Percentiles rank a stretch among this genome's conserved stretches.
These are phyloP conservation scores for Russula olivacea DNA, from an alignment of 768 basidiomycete species.

Conservation along the genomic window DNA sequence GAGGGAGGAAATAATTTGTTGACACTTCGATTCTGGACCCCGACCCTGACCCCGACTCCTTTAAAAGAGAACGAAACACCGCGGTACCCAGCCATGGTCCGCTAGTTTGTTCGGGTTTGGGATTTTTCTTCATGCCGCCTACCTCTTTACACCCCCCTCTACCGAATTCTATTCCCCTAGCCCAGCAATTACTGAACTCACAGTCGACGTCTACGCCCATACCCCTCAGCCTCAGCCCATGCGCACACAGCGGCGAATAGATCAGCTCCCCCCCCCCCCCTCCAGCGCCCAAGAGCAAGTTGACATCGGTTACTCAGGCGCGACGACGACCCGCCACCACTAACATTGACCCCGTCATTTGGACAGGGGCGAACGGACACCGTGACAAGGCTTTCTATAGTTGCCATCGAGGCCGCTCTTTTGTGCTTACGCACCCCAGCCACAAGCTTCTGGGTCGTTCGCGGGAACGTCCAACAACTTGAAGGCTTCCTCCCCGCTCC, in stretches of 20 bases:
- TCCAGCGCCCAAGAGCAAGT: not conserved
- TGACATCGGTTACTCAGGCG: not conserved
- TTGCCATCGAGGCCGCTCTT: not conserved
- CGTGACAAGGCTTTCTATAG: not conserved
- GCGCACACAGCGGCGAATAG: not conserved
- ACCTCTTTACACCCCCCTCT: not conserved
- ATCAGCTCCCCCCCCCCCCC: not conserved
- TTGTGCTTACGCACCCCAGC: not conserved
- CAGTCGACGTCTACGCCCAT: not conserved
- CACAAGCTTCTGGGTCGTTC: not conserved
- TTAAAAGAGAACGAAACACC: conserved; percentile 5
- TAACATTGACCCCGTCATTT: not conserved
- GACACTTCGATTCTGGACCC: not conserved
- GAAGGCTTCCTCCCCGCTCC: not conserved
- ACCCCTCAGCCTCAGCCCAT: not conserved
- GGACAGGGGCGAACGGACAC: not conserved
- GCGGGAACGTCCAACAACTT: not conserved
- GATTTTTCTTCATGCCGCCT: not conserved
- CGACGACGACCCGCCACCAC: not conserved
- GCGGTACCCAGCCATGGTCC: not conserved
- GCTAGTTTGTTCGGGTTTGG: not conserved
- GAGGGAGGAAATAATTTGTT: not conserved
- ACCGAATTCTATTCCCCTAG: not conserved
- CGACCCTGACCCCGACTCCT: conserved; percentile 6
- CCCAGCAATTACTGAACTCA: not conserved